A percentile compares a stretch with the other conserved stretches of the same genome.
Conservation (phyloP, 345 rosid genomes). For the Arabidopsis thaliana region TAIR10.1 NC_003076.8:524501-525000, state of each 20-base stretch:
- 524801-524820: constrained; percentile 30
- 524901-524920: not conserved
- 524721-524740: constrained; percentile 32
- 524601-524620: too few relatives aligned
- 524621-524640: too few relatives aligned
- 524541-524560: not conserved
- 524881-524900: constrained; percentile 35
- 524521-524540: not conserved
- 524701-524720: not conserved
- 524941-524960: not conserved
- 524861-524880: constrained; percentile 41
- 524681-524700: not conserved
- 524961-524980: not conserved
- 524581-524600: too few relatives aligned
- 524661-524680: not conserved
- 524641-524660: not conserved
- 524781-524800: constrained; percentile 44
- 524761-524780: constrained; percentile 45
- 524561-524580: not conserved
- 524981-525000: not conserved
- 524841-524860: constrained; percentile 7
- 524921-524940: constrained; percentile 36
- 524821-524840: constrained; percentile 10
- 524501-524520: not conserved
- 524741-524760: constrained; percentile 54